Base-by-base conservation (phyloP, 2,329 filamentous ascomycete species). In the Cladophialophora psammophila region DNA sequence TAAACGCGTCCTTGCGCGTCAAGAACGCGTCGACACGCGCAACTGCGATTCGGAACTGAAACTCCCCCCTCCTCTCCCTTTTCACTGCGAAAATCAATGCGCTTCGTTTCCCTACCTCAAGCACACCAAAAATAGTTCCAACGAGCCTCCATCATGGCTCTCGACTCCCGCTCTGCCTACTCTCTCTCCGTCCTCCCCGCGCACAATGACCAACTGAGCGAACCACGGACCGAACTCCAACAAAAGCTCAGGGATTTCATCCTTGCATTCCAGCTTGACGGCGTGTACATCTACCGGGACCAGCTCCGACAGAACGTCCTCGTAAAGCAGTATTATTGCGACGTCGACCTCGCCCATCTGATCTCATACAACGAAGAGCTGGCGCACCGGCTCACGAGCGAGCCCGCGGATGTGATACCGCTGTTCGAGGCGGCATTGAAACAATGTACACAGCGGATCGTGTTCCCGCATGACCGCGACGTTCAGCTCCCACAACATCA, bases 321-420 rank as follows among this genome's bases (percentile, higher is more conserved):
- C 1, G 85, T 97, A 50, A 95, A 97, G 78, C 93, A 94, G 74
- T 98, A 93, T 82, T 97, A 90, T 79, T 97, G 95, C 83, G 94
- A 99, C 78, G 88, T 99, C 77, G 94, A 99, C 78, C 92, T 99
- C 74, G 92, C 91, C 69, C 94, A 99, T 78, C 83, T 99, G 66
- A 98, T 98, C 78, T 95, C 91, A 69, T 98, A 94, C 81, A 95
- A 96, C 76, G 94, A 98, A 80, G 93, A 97, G 78, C 85, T 99
- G 67, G 95, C 94, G 34, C 92, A 98, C 79, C 89, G 90, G 76
- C 85, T 99, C 69, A 91, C 91, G 20, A 95, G 91, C 57, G 93
- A 97, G 76, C 96, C 95, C 3, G 91, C 90, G 54, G 94, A 98
- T 65, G 91, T 97, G 64, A 95, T 99, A 66, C 94, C 95, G 67